Evolutionary conservation across 345 rosid species (phyloP).

Genomic region (Moricandia arvensis): DNA sequence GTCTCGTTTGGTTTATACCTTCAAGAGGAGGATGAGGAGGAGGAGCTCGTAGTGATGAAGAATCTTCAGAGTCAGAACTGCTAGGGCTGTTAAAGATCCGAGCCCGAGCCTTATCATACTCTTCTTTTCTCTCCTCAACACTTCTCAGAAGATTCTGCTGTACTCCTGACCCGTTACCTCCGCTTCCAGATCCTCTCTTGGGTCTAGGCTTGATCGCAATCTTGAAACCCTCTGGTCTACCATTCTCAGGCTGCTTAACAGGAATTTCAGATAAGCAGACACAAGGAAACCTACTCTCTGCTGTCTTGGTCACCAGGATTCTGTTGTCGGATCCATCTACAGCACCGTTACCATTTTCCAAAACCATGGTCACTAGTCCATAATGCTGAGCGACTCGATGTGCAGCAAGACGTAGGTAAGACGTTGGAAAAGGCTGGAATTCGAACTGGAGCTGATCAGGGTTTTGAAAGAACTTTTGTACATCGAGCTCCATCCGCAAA

Average conservation of each 20-base stretch:
- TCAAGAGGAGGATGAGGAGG: constrained; percentile 31
- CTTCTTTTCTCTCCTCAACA: constrained; percentile 97
- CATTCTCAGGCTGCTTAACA: constrained; percentile 66
- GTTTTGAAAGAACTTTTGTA: constrained; percentile 77
- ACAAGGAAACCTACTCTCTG: constrained; percentile 67
- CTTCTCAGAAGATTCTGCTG: constrained; percentile 61
- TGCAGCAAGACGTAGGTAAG: constrained; percentile 94
- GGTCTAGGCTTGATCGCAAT: constrained; percentile 75
- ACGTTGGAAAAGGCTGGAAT: constrained; percentile 86
- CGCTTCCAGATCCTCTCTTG: constrained; percentile 49
- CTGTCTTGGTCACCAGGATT: constrained; percentile 65
- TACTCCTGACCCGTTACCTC: constrained; percentile 49
- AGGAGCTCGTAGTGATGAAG: constrained; percentile 39
- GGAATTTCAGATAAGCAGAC: constrained; percentile 76
- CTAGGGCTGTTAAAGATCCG: constrained; percentile 78
- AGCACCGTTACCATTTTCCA: constrained; percentile 52
- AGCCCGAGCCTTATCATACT: constrained; percentile 90
- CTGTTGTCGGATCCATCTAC: constrained; percentile 65
- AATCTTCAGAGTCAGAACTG: constrained; percentile 63
- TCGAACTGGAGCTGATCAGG: constrained; percentile 76
- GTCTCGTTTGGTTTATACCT: constrained; percentile 52
- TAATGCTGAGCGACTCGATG: constrained; percentile 98
- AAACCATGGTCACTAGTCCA: constrained; percentile 87
- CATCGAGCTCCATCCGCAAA: constrained; percentile 92
- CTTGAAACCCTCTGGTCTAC: constrained; percentile 64